These are phyloP conservation scores for Kwoniella shivajii DNA, from an alignment of 1,284 basidiomycete genomes.

Conservation along the genomic window DNA sequence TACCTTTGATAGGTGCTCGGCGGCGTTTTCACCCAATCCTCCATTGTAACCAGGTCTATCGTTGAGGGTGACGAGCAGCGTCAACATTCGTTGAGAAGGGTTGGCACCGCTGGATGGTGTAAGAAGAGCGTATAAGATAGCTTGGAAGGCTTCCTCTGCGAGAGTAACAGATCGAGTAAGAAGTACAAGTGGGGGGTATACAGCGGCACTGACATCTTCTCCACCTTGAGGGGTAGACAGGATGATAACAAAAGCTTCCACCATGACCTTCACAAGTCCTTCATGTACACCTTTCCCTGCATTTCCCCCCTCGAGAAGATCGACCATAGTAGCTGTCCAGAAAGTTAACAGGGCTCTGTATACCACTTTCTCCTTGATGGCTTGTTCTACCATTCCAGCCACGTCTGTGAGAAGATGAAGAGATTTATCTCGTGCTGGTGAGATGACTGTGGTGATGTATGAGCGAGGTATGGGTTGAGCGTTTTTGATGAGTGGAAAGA, in stretches of 20 bases:
- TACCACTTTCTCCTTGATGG: constrained; percentile 60
- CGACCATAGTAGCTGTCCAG: constrained; percentile 77
- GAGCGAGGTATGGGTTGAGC: constrained; percentile 69
- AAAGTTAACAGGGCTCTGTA: constrained; percentile 82
- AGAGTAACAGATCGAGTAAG: constrained; percentile 46
- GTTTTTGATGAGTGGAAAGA: constrained; percentile 73
- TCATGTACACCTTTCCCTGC: constrained; percentile 39
- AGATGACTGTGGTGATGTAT: constrained; percentile 69
- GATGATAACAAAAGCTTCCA: constrained; percentile 47
- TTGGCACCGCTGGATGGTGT: constrained; percentile 45
- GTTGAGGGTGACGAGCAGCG: constrained; percentile 50
- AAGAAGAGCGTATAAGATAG: constrained; percentile 41
- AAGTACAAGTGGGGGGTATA: constrained; percentile 52
- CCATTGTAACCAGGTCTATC: constrained; percentile 37
- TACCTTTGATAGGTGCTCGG: constrained; percentile 30
- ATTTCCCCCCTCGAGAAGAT: constrained; percentile 65
- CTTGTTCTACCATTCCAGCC: constrained; percentile 62
- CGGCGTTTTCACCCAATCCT: constrained; percentile 36
- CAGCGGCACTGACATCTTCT: constrained; percentile 49
- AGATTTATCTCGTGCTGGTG: constrained; percentile 62
- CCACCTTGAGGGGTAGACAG: constrained; percentile 37
- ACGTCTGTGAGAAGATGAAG: constrained; percentile 63
- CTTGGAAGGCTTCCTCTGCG: constrained; percentile 47
- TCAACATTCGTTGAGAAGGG: constrained; percentile 47
- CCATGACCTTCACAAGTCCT: constrained; percentile 49